Evolutionary conservation across 495 filamentous ascomycete genomes (phyloP), one percentile per base, ranked within the genome.

Genomic region (Thermochaetoides thermophila): DNA sequence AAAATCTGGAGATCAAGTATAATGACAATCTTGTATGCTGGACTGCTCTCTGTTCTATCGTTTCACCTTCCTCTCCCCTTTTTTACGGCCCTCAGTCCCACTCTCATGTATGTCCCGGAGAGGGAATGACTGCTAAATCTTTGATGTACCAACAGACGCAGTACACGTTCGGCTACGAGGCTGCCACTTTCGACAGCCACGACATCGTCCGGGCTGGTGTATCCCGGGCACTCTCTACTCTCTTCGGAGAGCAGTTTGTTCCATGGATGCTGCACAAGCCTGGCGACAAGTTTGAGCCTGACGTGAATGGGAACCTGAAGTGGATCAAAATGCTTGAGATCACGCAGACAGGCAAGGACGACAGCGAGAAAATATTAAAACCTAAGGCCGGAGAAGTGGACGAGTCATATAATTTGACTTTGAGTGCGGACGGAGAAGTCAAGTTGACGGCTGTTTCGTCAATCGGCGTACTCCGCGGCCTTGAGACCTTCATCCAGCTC

Each of bases 251-350:
- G 39, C 68, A 66, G 38, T 71, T 82, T 27, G 64, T 80, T 9
- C 81, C 81, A 3, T 87, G 81, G 81, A 81, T 74, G 57, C 70
- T 86, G 37, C 63, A 79, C 40, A 61, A 65, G 17, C 67, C 73
- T 10, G 57, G 66, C 27, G 54, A 64, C 25, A 39, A 64, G 15
- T 80, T 66, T 38, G 80, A 85, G 55, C 81, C 81, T 2, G 45
- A 51, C 19, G 37, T 51, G 18, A 51, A 49, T 25, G 39, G 46
- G 24, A 46, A 43, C n/a, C 59, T 59, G 39, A 58, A 49, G 3
- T 70, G 55, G 35, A 60, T 85, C 42, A 58, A 49, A 30, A 63
- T 43, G 3, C 62, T 84, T 22, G 49, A 61, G 4, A 69, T 84
- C 40, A 52, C 50, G n/a, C 76, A 81, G 48, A 74, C 60, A 12